Conservation (phyloP, 345 rosid genomes). For the Moricandia arvensis region DNA sequence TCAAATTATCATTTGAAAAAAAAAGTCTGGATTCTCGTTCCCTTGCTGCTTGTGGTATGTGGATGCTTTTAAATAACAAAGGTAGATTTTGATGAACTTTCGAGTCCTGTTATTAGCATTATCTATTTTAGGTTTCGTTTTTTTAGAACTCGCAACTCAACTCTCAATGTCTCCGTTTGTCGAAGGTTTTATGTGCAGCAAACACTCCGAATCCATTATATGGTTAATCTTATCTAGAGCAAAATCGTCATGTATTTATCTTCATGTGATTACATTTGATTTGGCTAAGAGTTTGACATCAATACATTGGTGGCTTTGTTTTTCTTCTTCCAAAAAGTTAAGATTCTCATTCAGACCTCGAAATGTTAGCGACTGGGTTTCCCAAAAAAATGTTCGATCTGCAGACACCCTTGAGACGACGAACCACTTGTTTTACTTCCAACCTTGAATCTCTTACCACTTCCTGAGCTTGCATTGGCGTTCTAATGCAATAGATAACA, state of each 20-base stretch:
- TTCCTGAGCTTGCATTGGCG: constrained; percentile 40
- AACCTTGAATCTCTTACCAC: constrained; percentile 60
- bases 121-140: not conserved
- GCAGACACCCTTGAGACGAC: constrained; percentile 66
- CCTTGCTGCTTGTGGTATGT: constrained; percentile 3
- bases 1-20: constrained; percentile 13
- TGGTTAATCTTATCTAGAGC: not conserved
- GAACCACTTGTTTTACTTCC: constrained; percentile 47
- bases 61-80: not conserved
- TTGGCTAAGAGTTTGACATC: not conserved
- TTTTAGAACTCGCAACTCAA: not conserved
- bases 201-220: not conserved
- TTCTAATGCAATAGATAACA: not conserved
- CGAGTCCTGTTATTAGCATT: constrained; percentile 3
- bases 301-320: not conserved
- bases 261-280: not conserved
- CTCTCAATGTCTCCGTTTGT: not conserved
- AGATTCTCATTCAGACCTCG: not conserved
- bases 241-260: not conserved
- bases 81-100: constrained; percentile 9
- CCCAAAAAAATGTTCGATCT: constrained; percentile 88
- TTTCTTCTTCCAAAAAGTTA: not conserved
- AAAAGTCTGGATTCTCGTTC: not conserved
- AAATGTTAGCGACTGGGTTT: constrained; percentile 42
- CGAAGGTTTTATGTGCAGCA: not conserved